Conservation (phyloP, 2,329 filamentous ascomycete genomes). For the Cordyceps fumosorosea region DNA sequence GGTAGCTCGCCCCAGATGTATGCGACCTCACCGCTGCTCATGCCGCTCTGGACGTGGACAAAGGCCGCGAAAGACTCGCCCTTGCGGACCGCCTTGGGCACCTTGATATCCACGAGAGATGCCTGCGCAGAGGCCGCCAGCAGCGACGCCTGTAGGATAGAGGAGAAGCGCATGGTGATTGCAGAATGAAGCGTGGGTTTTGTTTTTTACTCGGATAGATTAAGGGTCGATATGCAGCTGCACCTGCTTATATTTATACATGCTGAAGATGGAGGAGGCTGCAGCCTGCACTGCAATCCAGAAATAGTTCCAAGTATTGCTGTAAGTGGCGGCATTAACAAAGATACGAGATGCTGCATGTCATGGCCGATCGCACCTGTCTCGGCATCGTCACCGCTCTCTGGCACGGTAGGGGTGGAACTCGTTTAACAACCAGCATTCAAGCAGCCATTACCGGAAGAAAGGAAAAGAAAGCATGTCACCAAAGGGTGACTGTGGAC, state of each 20-base stretch:
- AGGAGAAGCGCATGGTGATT: constrained; percentile 1
- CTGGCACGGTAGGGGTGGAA: not conserved
- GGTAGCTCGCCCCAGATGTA: constrained; percentile 7
- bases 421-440: not conserved
- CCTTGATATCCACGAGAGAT: constrained; percentile 6
- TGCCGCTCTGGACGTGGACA: constrained; percentile 8
- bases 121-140: not conserved
- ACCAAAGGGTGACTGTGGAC: not conserved
- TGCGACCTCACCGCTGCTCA: constrained; percentile 9
- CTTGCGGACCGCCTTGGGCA: constrained; percentile 5
- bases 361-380: not conserved
- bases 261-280: not conserved
- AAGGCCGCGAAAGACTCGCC: constrained; percentile 5
- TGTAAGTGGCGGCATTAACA: constrained; percentile 1
- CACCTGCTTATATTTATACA: not conserved
- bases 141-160: not conserved
- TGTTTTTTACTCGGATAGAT: too few relatives aligned
- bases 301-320: not conserved
- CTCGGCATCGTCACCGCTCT: not conserved
- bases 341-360: not conserved
- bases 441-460: not conserved
- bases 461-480: not conserved
- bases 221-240: not conserved
- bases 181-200: not conserved
- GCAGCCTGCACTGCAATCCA: not conserved